Base-by-base conservation (phyloP, 2,329 filamentous ascomycete genomes). In the Ophiosphaerella narmari region DNA sequence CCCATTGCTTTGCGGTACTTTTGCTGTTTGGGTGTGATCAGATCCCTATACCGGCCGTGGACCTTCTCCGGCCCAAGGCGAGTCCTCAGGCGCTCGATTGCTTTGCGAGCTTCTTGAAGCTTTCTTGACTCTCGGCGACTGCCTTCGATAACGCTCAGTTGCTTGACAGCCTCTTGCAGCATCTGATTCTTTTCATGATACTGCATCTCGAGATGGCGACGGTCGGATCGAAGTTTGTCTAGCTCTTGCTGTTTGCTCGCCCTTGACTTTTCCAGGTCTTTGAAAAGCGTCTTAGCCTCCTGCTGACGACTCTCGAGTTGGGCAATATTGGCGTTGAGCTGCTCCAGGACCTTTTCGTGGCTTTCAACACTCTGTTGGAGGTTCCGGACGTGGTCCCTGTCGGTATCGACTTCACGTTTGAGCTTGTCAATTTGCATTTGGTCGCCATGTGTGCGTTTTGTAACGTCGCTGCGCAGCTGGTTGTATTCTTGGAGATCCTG, bases 1-100 rank as follows among this genome's bases (percentile, higher is more conserved):
- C 90, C 91, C 56, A 99, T 90, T 39, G 94, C 94, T 60, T 94
- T 90, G 57, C 94, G 90, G 66, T 87, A 99, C 72, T 97, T 97
- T 76, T 96, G 97, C 76, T 97, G 91, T 74, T 97, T 97, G 1
- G 94, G 93, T 59, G 90, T 92, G 77, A 94, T 97, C 36, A 99
- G 83, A 59, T 96, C 91, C 55, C 91, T 90, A 39, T 97, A 85
- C 39, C 93, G 87, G 16, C 94, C 94, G 60, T 90, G 90, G 38
- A 99, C 93, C 46, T 63, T 66, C 39, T 93, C 93, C 3, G 60
- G 49, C 1, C 91, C 90, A 63, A 91, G 96, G 56, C 96, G 89
- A 44, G 91, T 88, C 73, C 96, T 96, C 65, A 99, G 80, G 29
- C 90, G 87, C 9, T 87, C 86, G 31, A 97, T 87, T 67, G 90